Conservation (phyloP, 2,329 filamentous ascomycete genomes). For the Colletotrichum sp. region DNA sequence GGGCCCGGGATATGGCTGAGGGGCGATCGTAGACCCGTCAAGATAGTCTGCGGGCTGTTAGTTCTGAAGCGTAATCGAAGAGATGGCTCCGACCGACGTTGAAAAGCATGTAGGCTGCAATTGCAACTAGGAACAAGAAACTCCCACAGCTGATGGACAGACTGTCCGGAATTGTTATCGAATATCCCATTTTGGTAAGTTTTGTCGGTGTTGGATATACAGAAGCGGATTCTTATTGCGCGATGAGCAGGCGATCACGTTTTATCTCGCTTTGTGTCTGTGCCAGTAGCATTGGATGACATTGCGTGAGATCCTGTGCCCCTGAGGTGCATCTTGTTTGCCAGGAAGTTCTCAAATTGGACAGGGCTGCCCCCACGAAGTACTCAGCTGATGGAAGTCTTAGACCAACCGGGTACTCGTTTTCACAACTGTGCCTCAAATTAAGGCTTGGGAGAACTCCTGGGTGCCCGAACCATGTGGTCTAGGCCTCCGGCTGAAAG, state of each 20-base stretch:
- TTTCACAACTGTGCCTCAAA: neutral
- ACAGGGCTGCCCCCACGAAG: neutral
- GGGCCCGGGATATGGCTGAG: neutral
- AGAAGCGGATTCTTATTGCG: rapidly evolving
- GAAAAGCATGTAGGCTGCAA: neutral
- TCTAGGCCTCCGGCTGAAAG: neutral
- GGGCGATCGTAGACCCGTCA: neutral
- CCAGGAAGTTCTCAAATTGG: neutral
- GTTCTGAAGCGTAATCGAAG: neutral
- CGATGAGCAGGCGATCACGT: rapidly evolving
- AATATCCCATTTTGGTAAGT: neutral
- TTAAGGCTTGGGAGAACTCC: neutral
- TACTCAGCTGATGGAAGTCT: neutral
- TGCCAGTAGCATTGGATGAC: rapidly evolving
- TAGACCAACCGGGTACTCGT: neutral
- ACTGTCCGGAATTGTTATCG: rapidly evolving
- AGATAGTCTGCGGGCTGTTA: neutral
- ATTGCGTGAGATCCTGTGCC: neutral
- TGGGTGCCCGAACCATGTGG: neutral
- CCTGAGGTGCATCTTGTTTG: neutral
- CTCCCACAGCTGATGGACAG: neutral
- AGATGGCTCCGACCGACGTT: rapidly evolving
- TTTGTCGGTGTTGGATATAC: neutral
- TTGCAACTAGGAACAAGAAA: neutral
- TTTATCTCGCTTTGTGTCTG: rapidly evolving